A percentile compares a stretch with the other conserved stretches of the same genome.
Evolutionary conservation across 2,329 filamentous ascomycete species (phyloP).

Genomic region (Trichoderma koningiopsis): DNA sequence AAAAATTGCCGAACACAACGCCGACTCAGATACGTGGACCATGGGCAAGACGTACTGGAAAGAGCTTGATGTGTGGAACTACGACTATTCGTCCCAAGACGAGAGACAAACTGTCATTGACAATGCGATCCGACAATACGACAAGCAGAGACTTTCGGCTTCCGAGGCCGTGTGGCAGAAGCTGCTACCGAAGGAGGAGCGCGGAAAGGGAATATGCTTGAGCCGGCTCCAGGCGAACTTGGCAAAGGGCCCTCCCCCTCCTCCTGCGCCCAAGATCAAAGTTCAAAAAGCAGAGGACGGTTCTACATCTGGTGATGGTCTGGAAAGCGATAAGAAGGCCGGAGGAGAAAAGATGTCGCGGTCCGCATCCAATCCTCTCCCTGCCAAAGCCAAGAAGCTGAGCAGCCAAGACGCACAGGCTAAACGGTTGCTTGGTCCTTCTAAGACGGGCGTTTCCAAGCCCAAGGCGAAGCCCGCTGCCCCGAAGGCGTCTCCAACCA

Average conservation of each 20-base stretch:
- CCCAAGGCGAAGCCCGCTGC: conserved; percentile 37
- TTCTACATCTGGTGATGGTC: conserved; percentile 45
- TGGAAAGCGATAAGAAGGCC: conserved; percentile 37
- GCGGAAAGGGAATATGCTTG: conserved; percentile 60
- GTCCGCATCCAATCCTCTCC: conserved; percentile 54
- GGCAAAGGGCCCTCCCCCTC: conserved; percentile 51
- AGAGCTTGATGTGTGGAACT: conserved; percentile 66
- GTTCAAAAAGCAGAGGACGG: conserved; percentile 54
- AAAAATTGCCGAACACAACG: conserved; percentile 59
- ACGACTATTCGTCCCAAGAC: conserved; percentile 56
- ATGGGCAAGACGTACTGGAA: conserved; percentile 62
- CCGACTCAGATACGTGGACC: conserved; percentile 53
- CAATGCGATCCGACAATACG: conserved; percentile 61
- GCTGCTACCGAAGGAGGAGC: conserved; percentile 59
- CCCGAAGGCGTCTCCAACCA: conserved; percentile 45
- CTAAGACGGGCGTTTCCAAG: conserved; percentile 32
- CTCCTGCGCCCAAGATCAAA: conserved; percentile 50
- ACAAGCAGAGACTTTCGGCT: conserved; percentile 58
- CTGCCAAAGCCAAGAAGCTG: conserved; percentile 59
- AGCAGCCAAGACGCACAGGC: conserved; percentile 55
- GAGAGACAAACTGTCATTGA: conserved; percentile 63
- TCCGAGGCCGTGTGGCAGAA: conserved; percentile 63
- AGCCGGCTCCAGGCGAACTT: conserved; percentile 64
- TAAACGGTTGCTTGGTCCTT: conserved; percentile 53
- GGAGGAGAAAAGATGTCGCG: conserved; percentile 51